Evolutionary conservation across 2,329 filamentous ascomycete genomes (phyloP).

Genomic region (Exophiala bonariae): DNA sequence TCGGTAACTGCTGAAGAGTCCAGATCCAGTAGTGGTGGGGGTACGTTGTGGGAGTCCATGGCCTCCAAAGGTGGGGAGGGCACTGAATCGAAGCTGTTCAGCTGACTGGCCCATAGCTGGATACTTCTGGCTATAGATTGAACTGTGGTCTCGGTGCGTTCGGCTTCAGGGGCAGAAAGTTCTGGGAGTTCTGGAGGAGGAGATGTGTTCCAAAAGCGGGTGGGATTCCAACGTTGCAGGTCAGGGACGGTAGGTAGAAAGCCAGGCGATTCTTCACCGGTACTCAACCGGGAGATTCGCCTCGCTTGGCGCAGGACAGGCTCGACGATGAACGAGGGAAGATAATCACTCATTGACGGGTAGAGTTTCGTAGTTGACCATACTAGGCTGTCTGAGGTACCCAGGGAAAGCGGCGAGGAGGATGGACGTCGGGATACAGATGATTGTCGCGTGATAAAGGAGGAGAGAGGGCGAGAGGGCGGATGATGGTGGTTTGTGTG

Average conservation of each 20-base stretch:
- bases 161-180: constrained; percentile 16
- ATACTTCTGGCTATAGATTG: constrained; percentile 27
- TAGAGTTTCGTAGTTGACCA: too few species aligned
- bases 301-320: constrained; percentile 44
- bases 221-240: constrained; percentile 27
- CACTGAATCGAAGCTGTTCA: constrained; percentile 28
- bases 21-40: constrained; percentile 2
- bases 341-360: constrained; percentile 44
- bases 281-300: constrained; percentile 36
- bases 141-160: constrained; percentile 25
- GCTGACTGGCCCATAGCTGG: constrained; percentile 28
- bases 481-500: too few species aligned
- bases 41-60: constrained; percentile 9
- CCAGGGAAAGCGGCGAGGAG: too few species aligned
- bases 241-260: constrained; percentile 28
- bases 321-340: constrained; percentile 45
- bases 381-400: too few species aligned
- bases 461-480: too few species aligned
- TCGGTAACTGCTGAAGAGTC: constrained; percentile 5
- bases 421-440: too few species aligned
- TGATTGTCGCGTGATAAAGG: background rate
- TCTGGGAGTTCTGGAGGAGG: constrained; percentile 22
- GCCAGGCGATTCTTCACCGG: constrained; percentile 26
- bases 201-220: constrained; percentile 25
- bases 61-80: constrained; percentile 28